A percentile compares a stretch with the other conserved stretches of the same genome.
Evolutionary conservation across 176 grass and related monocot species (phyloP).

Genomic region (Raddia distichophylla): DNA sequence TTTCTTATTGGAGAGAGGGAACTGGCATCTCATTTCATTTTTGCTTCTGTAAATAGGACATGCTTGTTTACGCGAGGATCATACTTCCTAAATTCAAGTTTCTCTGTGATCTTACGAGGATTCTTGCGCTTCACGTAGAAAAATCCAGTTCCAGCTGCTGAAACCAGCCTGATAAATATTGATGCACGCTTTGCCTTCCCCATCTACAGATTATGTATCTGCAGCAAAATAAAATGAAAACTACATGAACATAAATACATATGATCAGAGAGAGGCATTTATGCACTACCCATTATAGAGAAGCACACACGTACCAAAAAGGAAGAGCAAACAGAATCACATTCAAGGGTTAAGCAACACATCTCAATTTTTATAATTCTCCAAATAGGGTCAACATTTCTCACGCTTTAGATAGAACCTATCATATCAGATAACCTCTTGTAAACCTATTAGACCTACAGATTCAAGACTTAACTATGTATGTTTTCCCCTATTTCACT

Average conservation of each 20-base stretch:
- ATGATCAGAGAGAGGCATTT: background rate
- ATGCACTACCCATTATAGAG: background rate
- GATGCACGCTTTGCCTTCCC: slow-evolving; percentile 69
- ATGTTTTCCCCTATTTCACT: background rate
- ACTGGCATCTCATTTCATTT: slow-evolving; percentile 56
- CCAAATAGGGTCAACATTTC: background rate
- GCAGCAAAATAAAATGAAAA: slow-evolving; percentile 3
- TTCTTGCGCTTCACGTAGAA: slow-evolving; percentile 81
- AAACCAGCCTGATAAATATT: slow-evolving; percentile 70
- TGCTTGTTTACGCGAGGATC: slow-evolving; percentile 71
- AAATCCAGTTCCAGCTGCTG: slow-evolving; percentile 66
- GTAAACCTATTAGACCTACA: background rate
- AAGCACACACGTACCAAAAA: background rate
- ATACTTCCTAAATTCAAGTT: slow-evolving; percentile 70
- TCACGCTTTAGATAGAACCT: background rate
- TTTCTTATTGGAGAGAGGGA: background rate
- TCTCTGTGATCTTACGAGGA: slow-evolving; percentile 58
- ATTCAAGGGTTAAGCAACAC: background rate
- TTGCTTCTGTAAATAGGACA: slow-evolving; percentile 74
- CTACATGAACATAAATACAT: background rate
- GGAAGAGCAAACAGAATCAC: background rate
- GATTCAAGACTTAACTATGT: background rate
- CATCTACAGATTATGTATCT: slow-evolving; percentile 29
- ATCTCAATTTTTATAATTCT: background rate
- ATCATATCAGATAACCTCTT: background rate